These are phyloP conservation scores for Henningerozyma blattae DNA, from an alignment of 805 yeast species.

Conservation along the genomic window DNA sequence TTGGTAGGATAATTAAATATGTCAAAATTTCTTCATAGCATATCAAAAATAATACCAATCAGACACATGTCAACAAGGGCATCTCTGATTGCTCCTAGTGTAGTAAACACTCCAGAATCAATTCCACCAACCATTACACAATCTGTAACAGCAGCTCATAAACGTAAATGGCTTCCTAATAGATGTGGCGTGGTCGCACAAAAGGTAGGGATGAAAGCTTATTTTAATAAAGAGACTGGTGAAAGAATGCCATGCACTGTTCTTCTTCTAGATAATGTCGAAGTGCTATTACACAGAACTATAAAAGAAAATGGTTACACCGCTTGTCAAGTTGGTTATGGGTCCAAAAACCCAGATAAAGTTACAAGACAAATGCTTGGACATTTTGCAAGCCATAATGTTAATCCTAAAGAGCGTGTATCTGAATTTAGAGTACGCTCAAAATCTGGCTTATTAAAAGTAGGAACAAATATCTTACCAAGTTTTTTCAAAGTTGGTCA, in stretches of 20 bases:
- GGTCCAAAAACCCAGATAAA: conserved; percentile 51
- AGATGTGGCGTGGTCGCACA: conserved; percentile 80
- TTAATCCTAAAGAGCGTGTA: conserved; percentile 68
- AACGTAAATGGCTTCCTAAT: conserved; percentile 56
- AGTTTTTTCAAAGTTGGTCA: conserved; percentile 80
- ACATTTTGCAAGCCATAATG: conserved; percentile 65
- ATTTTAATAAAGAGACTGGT: conserved; percentile 58
- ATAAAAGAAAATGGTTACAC: conserved; percentile 62
- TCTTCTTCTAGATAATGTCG: conserved; percentile 76
- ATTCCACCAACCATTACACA: conserved; percentile 43
- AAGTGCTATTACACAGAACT: conserved; percentile 67
- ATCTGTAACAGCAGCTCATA: conserved; percentile 56
- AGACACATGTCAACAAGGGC: conserved; percentile 14
- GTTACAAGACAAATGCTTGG: conserved; percentile 57
- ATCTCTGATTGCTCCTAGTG: conserved; percentile 26
- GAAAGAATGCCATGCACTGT: conserved; percentile 73
- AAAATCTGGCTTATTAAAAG: conserved; percentile 51
- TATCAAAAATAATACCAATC: not conserved
- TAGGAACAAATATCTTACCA: conserved; percentile 71
- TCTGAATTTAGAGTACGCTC: conserved; percentile 72
- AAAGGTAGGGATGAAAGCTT: conserved; percentile 85
- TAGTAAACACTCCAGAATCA: conserved; percentile 15
- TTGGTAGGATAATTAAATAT: too few relatives aligned
- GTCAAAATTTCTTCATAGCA: too few relatives aligned
- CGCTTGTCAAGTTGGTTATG: conserved; percentile 82